Evolutionary conservation across 2,329 filamentous ascomycete species (phyloP).

Genomic region (Plectosphaerella cucumerina): DNA sequence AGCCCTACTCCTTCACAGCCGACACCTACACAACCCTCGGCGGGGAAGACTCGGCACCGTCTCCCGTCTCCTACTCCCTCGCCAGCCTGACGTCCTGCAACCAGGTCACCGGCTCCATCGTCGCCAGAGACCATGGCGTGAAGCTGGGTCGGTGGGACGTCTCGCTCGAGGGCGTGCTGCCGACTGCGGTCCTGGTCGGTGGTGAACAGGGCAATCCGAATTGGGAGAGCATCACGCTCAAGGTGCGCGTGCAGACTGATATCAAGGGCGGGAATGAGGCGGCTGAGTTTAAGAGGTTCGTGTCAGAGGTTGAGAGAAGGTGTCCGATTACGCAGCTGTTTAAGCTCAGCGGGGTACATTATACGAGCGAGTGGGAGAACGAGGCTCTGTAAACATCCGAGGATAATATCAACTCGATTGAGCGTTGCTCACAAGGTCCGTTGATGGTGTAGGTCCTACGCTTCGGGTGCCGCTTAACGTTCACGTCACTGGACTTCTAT

Average conservation of each 20-base stretch:
- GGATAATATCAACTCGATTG: too few species aligned
- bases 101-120: conserved; percentile 22
- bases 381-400: conserved; percentile 6
- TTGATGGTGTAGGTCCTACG: too few species aligned
- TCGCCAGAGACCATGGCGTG: conserved; percentile 20
- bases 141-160: conserved; percentile 20
- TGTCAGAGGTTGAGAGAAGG: conserved; percentile 19
- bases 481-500: too few species aligned
- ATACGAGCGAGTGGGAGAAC: conserved; percentile 21
- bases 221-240: conserved; percentile 19
- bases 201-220: conserved; percentile 23
- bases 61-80: conserved; percentile 22
- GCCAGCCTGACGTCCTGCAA: conserved; percentile 23
- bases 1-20: conserved; percentile 18
- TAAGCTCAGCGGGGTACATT: conserved; percentile 18
- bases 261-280: conserved; percentile 10
- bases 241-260: conserved; percentile 19
- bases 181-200: conserved; percentile 17
- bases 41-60: conserved; percentile 20
- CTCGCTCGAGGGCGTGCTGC: conserved; percentile 16
- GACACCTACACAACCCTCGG: conserved; percentile 24
- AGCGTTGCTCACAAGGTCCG: too few species aligned
- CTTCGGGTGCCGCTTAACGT: too few species aligned
- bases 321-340: conserved; percentile 24
- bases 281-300: conserved; percentile 16